Percentiles rank a stretch among this genome's conserved stretches.
Conservation (phyloP, 257 asterid species). For the Ocimum tenuiflorum region DNA sequence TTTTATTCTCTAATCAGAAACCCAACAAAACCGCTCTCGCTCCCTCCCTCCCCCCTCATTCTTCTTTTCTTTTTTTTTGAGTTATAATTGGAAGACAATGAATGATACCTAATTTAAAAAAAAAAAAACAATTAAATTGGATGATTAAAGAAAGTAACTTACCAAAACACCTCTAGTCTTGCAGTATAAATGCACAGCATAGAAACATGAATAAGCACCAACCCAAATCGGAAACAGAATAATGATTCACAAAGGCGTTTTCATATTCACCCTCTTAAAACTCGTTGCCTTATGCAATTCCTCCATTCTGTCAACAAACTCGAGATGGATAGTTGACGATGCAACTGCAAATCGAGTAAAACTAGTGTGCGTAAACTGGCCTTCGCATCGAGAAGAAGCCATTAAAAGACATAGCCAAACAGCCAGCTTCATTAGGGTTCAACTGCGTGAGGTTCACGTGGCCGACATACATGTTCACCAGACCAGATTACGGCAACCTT, state of each 20-base stretch:
- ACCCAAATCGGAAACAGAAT: no score
- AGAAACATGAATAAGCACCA: no score
- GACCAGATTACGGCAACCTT: slow-evolving; percentile 31
- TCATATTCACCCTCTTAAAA: background rate
- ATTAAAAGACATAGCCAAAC: slow-evolving; percentile 13
- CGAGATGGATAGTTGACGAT: slow-evolving; percentile 51
- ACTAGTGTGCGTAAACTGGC: slow-evolving; percentile 52
- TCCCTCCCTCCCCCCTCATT: no score
- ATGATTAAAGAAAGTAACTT: no score
- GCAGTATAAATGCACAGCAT: no score
- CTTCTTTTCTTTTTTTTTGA: no score
- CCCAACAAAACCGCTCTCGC: no score
- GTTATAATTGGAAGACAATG: no score
- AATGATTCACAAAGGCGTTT: background rate
- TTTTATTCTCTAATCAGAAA: no score
- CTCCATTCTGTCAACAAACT: slow-evolving; percentile 38
- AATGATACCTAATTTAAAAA: no score
- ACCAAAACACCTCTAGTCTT: no score
- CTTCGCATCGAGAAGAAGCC: slow-evolving; percentile 54
- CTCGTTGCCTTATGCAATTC: slow-evolving; percentile 19
- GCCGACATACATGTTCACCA: slow-evolving; percentile 58
- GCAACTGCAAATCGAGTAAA: slow-evolving; percentile 45
- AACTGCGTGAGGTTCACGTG: slow-evolving; percentile 73
- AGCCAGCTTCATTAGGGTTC: slow-evolving; percentile 38
- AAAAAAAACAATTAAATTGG: no score